Evolutionary conservation across 345 rosid species (phyloP).

Genomic region (Populus tremula): DNA sequence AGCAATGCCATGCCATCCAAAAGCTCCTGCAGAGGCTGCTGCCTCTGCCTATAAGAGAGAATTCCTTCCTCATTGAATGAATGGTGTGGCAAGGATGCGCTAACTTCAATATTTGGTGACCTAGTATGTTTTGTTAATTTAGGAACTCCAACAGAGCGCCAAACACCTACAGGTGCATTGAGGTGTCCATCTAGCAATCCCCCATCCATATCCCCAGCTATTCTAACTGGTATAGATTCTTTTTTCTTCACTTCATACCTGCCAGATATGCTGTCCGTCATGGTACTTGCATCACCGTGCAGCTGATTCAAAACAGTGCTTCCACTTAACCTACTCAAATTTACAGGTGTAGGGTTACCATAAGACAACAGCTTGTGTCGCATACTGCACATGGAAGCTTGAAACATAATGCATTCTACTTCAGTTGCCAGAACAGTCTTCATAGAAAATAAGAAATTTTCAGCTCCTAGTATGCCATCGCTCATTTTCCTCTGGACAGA

Average conservation of each 20-base stretch:
- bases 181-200: slow-evolving; percentile 73
- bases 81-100: slow-evolving; percentile 63
- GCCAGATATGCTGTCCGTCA: slow-evolving; percentile 71
- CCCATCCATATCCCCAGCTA: slow-evolving; percentile 88
- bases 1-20: slow-evolving; percentile 84
- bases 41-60: slow-evolving; percentile 80
- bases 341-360: slow-evolving; percentile 39
- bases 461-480: slow-evolving; percentile 50
- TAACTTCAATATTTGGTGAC: slow-evolving; percentile 66
- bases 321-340: slow-evolving; percentile 60
- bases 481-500: slow-evolving; percentile 46
- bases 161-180: slow-evolving; percentile 88
- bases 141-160: slow-evolving; percentile 91
- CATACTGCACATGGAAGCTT: slow-evolving; percentile 85
- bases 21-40: slow-evolving; percentile 89
- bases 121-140: slow-evolving; percentile 66
- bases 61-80: slow-evolving; percentile 75
- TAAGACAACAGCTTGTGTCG: slow-evolving; percentile 66
- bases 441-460: slow-evolving; percentile 47
- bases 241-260: slow-evolving; percentile 77
- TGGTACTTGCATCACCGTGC: slow-evolving; percentile 68
- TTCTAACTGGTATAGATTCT: slow-evolving; percentile 82
- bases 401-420: slow-evolving; percentile 81
- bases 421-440: slow-evolving; percentile 81
- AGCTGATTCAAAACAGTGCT: slow-evolving; percentile 58